Conservation (phyloP, 129 eudicot genomes). For the Chrysanthemum makinoi region DNA sequence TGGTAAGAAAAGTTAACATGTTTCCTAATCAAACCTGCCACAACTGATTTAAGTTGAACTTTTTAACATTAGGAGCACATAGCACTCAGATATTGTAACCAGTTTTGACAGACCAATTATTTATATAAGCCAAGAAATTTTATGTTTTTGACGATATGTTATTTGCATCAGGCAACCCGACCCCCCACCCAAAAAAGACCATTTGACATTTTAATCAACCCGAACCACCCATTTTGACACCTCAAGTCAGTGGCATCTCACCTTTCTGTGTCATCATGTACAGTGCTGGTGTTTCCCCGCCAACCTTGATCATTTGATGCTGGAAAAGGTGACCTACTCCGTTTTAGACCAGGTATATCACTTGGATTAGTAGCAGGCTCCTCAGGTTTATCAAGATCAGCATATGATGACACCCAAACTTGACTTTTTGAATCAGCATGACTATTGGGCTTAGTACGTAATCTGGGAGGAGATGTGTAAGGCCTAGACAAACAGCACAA, state of each 20-base stretch:
- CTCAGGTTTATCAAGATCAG: conserved; percentile 32
- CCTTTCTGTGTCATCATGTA: conserved; percentile 60
- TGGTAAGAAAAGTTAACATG: too few species aligned
- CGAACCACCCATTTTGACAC: background rate
- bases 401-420: conserved; percentile 28
- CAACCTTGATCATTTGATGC: conserved; percentile 40
- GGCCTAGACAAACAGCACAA: conserved; percentile 25
- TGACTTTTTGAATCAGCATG: conserved; percentile 32
- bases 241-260: conserved; percentile 11
- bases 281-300: conserved; percentile 32
- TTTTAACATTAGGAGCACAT: too few species aligned
- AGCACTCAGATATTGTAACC: background rate
- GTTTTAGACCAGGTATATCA: conserved; percentile 49
- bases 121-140: too few species aligned
- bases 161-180: too few species aligned
- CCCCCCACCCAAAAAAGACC: background rate
- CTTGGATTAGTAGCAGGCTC: conserved; percentile 34
- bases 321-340: conserved; percentile 62
- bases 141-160: too few species aligned
- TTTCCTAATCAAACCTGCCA: too few species aligned
- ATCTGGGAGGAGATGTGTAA: conserved; percentile 43
- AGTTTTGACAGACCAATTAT: background rate
- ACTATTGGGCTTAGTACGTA: conserved; percentile 30
- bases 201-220: background rate
- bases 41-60: too few species aligned